Conservation (phyloP, 2,329 filamentous ascomycete genomes). For the Fusarium coffeatum region DNA sequence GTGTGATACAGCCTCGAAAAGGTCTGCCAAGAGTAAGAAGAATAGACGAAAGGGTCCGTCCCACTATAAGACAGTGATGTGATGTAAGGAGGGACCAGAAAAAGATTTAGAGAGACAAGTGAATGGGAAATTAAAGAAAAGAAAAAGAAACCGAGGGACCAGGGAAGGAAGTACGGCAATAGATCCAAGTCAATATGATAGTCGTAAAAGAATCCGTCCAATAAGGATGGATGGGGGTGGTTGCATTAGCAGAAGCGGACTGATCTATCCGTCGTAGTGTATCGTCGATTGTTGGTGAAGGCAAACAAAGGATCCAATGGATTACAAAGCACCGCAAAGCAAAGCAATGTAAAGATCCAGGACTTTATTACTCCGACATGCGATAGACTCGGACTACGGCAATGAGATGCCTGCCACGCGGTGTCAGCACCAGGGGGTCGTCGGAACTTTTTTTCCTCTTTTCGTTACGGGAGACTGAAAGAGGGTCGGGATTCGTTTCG, state of each 20-base stretch:
- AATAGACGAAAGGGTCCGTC: slow-evolving; percentile 9
- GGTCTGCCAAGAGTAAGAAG: slow-evolving; percentile 10
- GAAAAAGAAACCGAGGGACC: slow-evolving; percentile 11
- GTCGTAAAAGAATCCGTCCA: slow-evolving; percentile 13
- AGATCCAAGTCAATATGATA: slow-evolving; percentile 28
- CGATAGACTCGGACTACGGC: slow-evolving; percentile 36
- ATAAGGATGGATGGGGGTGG: slow-evolving; percentile 24
- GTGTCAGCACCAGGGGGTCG: slow-evolving; percentile 21
- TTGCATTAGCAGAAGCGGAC: slow-evolving; percentile 16
- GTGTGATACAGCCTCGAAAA: slow-evolving; percentile 20
- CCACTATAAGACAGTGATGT: slow-evolving; percentile 15
- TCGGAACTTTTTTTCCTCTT: background rate
- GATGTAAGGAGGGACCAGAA: background rate
- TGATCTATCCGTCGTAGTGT: slow-evolving; percentile 6
- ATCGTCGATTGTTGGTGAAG: slow-evolving; percentile 7
- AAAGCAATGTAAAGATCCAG: background rate
- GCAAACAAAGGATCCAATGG: slow-evolving; percentile 17
- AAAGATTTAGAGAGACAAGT: background rate
- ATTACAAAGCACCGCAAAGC: slow-evolving; percentile 39
- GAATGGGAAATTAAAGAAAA: slow-evolving; percentile 16
- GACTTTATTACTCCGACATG: background rate
- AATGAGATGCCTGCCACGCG: slow-evolving; percentile 21
- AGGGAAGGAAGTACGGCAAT: slow-evolving; percentile 15
- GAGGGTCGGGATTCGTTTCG: slow-evolving; percentile 5
- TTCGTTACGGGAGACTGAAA: background rate